A percentile compares a stretch with the other conserved stretches of the same genome.
These are phyloP conservation scores for Metahyphopichia silvanorum DNA, from an alignment of 805 yeast genomes.

Conservation along the genomic window DNA sequence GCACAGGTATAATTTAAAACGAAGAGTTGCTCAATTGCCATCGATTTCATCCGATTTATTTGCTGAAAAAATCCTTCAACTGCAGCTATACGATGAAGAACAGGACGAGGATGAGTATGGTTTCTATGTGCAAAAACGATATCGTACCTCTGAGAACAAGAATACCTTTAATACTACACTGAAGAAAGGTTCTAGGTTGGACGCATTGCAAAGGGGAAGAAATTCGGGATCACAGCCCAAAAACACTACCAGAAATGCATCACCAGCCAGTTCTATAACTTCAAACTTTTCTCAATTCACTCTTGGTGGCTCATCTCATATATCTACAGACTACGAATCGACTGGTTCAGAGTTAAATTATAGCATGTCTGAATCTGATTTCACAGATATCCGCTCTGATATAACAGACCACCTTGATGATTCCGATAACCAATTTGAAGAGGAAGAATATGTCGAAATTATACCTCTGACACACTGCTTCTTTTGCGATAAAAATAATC, in stretches of 20 bases:
- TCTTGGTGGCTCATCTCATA: slow-evolving; percentile 39
- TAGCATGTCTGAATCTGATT: slow-evolving; percentile 32
- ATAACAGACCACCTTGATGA: slow-evolving; percentile 28
- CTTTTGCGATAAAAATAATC: slow-evolving; percentile 49
- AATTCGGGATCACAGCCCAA: neutral
- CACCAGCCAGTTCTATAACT: slow-evolving; percentile 54
- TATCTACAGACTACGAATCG: slow-evolving; percentile 33
- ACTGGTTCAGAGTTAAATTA: slow-evolving; percentile 51
- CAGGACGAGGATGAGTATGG: slow-evolving; percentile 53
- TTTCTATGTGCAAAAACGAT: slow-evolving; percentile 32
- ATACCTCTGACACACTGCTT: slow-evolving; percentile 53
- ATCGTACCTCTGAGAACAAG: slow-evolving; percentile 2
- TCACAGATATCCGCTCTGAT: slow-evolving; percentile 14
- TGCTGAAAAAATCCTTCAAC: slow-evolving; percentile 59
- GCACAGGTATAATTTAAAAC: slow-evolving; percentile 44
- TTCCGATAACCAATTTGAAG: slow-evolving; percentile 16
- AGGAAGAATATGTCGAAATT: slow-evolving; percentile 19
- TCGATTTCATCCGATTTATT: slow-evolving; percentile 67
- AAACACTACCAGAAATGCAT: slow-evolving; percentile 29
- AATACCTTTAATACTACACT: slow-evolving; percentile 27
- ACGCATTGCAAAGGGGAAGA: slow-evolving; percentile 13
- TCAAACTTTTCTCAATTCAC: slow-evolving; percentile 58
- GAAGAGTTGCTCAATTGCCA: slow-evolving; percentile 54
- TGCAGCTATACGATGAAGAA: slow-evolving; percentile 11
- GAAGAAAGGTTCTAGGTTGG: slow-evolving; percentile 18